Evolutionary conservation across 495 filamentous ascomycete genomes (phyloP), one percentile per base, ranked within the genome.

Genomic region (Oidiodendron maius): DNA sequence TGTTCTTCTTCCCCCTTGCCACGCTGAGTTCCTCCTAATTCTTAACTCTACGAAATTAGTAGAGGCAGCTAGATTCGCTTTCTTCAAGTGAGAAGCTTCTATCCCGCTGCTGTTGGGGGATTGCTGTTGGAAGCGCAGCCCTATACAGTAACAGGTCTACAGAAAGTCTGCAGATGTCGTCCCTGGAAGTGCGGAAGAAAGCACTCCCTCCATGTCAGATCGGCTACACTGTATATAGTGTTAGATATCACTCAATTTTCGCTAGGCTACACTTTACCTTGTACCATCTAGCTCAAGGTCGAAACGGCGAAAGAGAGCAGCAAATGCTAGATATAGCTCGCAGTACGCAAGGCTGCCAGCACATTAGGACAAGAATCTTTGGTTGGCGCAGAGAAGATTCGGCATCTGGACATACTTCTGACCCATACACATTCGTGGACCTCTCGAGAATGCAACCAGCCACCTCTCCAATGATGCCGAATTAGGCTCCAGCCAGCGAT

Each of bases 231-330:
- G n/a, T n/a, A n/a, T n/a, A n/a, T n/a, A n/a, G n/a, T n/a, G n/a
- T n/a, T n/a, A n/a, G n/a, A n/a, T n/a, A n/a, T n/a, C n/a, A n/a
- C 8, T 32, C 18, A 44, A 17, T 13, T 22, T 36, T 25, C 16
- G 36, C 25, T 48, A 18, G 4, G 15, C 8, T 35, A 5, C 21
- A n/a, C 36, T 20, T 23, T 39, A 48, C 44, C 44, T 55, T 13
- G 52, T 34, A 21, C 52, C 40, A 39, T 55, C 52, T 13, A 55
- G 46, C 15, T 48, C 40, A 11, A 55, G 13, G 38, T 55, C 46
- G 22, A 50, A 50, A 11, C 46, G 39, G n/a, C 46, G 23, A 22
- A 55, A 26, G 6, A 55, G 39, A 6, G 52, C 35, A 12, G 40
- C 46, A 30, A 55, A 45, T 10, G 32, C 40, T 12, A 55, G 21